Base-by-base conservation (phyloP, 345 rosid species). In the Murraya koenigii region DNA sequence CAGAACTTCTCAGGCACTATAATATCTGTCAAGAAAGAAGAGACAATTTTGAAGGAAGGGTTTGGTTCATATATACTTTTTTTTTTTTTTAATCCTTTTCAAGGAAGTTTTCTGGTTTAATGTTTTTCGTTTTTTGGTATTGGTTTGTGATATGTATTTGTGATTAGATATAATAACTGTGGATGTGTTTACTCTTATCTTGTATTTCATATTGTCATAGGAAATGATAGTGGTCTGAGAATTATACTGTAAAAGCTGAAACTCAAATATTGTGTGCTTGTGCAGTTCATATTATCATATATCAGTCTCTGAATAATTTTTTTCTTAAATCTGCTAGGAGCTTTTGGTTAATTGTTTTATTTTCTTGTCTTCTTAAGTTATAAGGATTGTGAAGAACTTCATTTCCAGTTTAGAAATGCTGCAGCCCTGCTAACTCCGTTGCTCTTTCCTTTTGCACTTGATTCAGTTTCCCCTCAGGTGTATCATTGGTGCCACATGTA, bases 31-130 rank as follows among this genome's bases (percentile, higher is more conserved):
- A 39, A 79, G 75, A 61, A 74, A 76, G 79, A 79, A 78, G 80
- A 70, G 84, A 81, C 91, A 92, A 86, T 96, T 96, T 94, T 92
- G 98, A 85, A 88, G 82, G 78, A 84, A 71, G 86, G 86, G 85
- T 80, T 78, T 79, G 88, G 82, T 84, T 82, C 83, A 82, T 82
- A 77, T 86, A 58, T 52, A 52, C n/a, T 7, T 44, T 44, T 11
- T 11, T 10, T 2, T 35, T 6, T 2, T 0, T 13, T 11, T 44
- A 11, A 11, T 30, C 2, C 2, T 30, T 30, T 30, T 30, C 32
- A 44, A 44, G 13, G 49, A 69, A 75, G 58, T 74, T 85, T 82
- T 83, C 55, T 82, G 63, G 60, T 77, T 81, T 76, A 79, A 52
- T 20, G 66, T 62, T 65, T 14, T 75, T 69, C 86, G 77, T 63